Conservation (phyloP, 345 rosid genomes). For the Conringia planisiliqua region DNA sequence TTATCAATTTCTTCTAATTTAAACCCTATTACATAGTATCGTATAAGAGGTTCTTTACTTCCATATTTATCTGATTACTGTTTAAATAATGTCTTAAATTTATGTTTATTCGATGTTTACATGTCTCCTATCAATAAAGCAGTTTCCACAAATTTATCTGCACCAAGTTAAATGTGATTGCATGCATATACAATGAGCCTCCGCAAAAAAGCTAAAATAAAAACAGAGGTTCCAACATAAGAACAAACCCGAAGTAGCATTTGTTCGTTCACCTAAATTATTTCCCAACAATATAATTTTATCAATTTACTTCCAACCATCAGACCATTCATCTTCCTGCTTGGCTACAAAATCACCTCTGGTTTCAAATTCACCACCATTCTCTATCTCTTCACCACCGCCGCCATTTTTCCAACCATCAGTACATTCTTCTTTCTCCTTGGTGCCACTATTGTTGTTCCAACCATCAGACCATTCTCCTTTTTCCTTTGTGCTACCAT, state of each 20-base stretch:
- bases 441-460: not conserved
- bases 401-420: conserved; percentile 38
- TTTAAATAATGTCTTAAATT: not conserved
- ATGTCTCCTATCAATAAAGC: not conserved
- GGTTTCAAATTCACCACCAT: not conserved
- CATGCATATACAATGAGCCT: not conserved
- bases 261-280: not conserved
- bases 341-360: not conserved
- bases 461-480: not conserved
- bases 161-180: not conserved
- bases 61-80: not conserved
- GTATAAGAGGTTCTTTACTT: not conserved
- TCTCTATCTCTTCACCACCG: not conserved
- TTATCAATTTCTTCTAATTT: conserved; percentile 29
- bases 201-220: not conserved
- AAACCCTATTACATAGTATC: not conserved
- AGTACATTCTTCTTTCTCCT: conserved; percentile 49
- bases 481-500: not conserved
- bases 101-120: not conserved
- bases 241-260: not conserved
- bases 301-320: conserved; percentile 47
- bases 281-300: not conserved
- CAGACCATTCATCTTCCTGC: conserved; percentile 27
- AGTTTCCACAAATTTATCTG: not conserved
- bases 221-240: not conserved